phyloP scores from a whole-genome alignment of 805 yeast species.

The Candida loeiensis region DNA sequence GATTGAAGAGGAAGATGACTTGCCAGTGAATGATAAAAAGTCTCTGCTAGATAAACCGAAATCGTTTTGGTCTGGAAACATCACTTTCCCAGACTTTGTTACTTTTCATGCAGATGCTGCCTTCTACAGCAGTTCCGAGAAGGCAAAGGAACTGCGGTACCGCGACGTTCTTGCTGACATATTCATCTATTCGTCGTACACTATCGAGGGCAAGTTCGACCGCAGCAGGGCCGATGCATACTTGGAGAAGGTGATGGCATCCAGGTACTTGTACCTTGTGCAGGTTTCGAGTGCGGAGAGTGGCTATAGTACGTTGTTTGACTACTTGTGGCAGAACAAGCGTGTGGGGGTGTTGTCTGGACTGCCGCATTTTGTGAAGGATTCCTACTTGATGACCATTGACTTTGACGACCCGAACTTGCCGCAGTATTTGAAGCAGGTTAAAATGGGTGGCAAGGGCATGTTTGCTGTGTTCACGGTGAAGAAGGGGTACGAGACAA shows the following conservation, averaged over 20 bases:
- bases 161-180: conserved; percentile 28
- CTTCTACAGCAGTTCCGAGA: conserved; percentile 33
- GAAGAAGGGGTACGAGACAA: conserved; percentile 32
- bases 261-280: conserved; percentile 53
- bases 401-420: conserved; percentile 21
- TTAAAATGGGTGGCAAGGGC: conserved; percentile 18
- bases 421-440: conserved; percentile 19
- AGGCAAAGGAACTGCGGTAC: conserved; percentile 20
- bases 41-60: no score
- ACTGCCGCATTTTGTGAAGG: conserved; percentile 52
- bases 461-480: conserved; percentile 36
- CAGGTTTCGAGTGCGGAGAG: conserved; percentile 32
- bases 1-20: neutral
- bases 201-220: conserved; percentile 64
- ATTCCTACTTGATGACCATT: conserved; percentile 53
- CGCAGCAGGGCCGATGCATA: conserved; percentile 53
- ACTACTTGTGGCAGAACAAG: conserved; percentile 43
- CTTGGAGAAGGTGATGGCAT: conserved; percentile 41
- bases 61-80: conserved; percentile 46
- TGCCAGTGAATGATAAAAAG: neutral
- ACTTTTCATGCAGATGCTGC: conserved; percentile 37
- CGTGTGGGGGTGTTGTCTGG: conserved; percentile 61
- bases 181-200: conserved; percentile 27
- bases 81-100: conserved; percentile 49
- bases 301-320: conserved; percentile 30